phyloP scores from a whole-genome alignment of 1,139 yeast species.

The Yamadazyma taylorii region DNA sequence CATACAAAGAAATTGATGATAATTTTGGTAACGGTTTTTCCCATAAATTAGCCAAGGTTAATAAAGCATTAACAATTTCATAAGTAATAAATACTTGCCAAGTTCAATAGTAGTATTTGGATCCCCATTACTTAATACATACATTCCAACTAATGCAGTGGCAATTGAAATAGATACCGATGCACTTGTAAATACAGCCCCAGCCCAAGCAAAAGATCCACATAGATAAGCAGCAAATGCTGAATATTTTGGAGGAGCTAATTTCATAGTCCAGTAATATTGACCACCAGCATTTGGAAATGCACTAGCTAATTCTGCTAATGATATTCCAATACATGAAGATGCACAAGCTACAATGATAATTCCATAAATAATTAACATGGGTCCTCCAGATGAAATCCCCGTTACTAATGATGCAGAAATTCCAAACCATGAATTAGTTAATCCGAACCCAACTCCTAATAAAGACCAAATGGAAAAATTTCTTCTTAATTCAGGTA shows the following conservation, averaged over 20 bases:
- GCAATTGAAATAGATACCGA: conserved; percentile 57
- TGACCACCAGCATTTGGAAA: conserved; percentile 69
- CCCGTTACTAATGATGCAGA: conserved; percentile 64
- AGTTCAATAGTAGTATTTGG: conserved; percentile 42
- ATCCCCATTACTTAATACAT: conserved; percentile 33
- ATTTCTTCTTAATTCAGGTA: conserved; percentile 45
- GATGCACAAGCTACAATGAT: conserved; percentile 54
- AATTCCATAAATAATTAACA: conserved; percentile 65
- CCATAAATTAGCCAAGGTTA: conserved; percentile 55
- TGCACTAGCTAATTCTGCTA: conserved; percentile 52
- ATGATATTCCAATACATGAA: conserved; percentile 37
- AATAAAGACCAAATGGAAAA: conserved; percentile 54
- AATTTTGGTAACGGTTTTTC: conserved; percentile 56
- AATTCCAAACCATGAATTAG: conserved; percentile 67
- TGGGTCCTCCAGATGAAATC: conserved; percentile 64
- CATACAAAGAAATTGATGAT: conserved; percentile 53
- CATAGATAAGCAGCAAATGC: conserved; percentile 50
- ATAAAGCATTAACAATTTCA: conserved; percentile 35
- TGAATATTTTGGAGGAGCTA: conserved; percentile 50
- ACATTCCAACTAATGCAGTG: conserved; percentile 54
- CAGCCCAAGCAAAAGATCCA: conserved; percentile 58
- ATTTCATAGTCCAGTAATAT: conserved; percentile 59
- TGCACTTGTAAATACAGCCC: conserved; percentile 58
- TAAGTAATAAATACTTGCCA: conserved; percentile 64
- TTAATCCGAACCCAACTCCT: conserved; percentile 64